Evolutionary conservation across 768 basidiomycete genomes (phyloP).

Genomic region (Boletus rex-veris): DNA sequence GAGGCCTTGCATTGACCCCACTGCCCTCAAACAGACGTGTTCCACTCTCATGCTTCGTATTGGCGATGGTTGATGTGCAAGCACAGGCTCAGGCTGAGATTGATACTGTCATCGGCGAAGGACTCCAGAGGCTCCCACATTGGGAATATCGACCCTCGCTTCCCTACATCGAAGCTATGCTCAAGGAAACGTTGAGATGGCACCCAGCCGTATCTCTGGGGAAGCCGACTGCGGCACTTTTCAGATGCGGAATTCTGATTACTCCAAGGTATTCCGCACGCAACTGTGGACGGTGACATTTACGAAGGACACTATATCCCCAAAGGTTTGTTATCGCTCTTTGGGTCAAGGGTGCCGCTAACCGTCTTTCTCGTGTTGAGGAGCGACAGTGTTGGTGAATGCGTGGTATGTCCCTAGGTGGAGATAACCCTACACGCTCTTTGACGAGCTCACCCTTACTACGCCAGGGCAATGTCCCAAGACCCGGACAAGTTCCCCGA

Average conservation of each 20-base stretch:
- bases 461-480: slow-evolving; percentile 32
- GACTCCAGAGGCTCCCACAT: slow-evolving; percentile 17
- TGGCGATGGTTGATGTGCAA: slow-evolving; percentile 27
- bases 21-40: slow-evolving; percentile 12
- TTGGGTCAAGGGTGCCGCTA: background rate
- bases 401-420: slow-evolving; percentile 10
- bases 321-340: slow-evolving; percentile 33
- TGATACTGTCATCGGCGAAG: slow-evolving; percentile 15
- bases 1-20: slow-evolving; percentile 5
- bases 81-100: slow-evolving; percentile 18
- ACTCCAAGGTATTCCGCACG: slow-evolving; percentile 29
- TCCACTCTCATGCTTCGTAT: slow-evolving; percentile 21
- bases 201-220: slow-evolving; percentile 15
- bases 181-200: slow-evolving; percentile 27
- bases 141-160: slow-evolving; percentile 21
- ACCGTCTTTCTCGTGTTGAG: background rate
- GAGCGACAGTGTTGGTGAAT: slow-evolving; percentile 22
- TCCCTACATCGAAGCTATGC: slow-evolving; percentile 19
- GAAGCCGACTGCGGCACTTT: background rate
- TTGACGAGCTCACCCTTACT: background rate
- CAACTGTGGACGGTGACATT: slow-evolving; percentile 36
- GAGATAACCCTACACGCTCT: background rate
- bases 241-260: background rate
- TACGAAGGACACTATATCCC: slow-evolving; percentile 51
- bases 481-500: slow-evolving; percentile 38